Percentiles rank a stretch among this genome's conserved stretches.
Evolutionary conservation across 495 filamentous ascomycete species (phyloP).

Genomic region (Massariosphaeria phaeospora): DNA sequence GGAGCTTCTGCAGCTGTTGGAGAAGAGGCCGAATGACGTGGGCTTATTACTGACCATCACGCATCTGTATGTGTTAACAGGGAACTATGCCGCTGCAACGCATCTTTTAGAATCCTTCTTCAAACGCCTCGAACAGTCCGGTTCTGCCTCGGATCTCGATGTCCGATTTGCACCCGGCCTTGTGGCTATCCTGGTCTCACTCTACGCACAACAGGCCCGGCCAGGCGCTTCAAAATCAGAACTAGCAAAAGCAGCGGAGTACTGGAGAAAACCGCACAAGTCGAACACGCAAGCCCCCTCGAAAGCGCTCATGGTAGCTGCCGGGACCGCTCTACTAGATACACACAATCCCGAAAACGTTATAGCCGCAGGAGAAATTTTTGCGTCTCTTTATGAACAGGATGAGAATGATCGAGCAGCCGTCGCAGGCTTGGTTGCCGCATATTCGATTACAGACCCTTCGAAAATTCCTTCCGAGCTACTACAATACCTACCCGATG

Average conservation of each 20-base stretch:
- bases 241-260: slow-evolving; percentile 72
- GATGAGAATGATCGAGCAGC: slow-evolving; percentile 61
- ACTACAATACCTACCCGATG: slow-evolving; percentile 58
- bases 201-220: slow-evolving; percentile 78
- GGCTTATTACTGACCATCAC: slow-evolving; percentile 78
- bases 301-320: slow-evolving; percentile 65
- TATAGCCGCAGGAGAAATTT: slow-evolving; percentile 64
- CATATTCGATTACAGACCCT: slow-evolving; percentile 65
- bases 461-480: slow-evolving; percentile 53
- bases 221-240: slow-evolving; percentile 63
- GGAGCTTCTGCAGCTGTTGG: slow-evolving; percentile 65
- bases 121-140: slow-evolving; percentile 62
- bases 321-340: slow-evolving; percentile 71
- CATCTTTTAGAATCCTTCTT: slow-evolving; percentile 69
- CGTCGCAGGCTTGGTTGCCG: slow-evolving; percentile 76
- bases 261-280: slow-evolving; percentile 56
- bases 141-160: slow-evolving; percentile 55
- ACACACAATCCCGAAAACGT: slow-evolving; percentile 65
- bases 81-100: slow-evolving; percentile 73
- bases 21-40: slow-evolving; percentile 72
- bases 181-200: slow-evolving; percentile 71
- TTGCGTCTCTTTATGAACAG: slow-evolving; percentile 58
- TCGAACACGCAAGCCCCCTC: slow-evolving; percentile 40
- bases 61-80: slow-evolving; percentile 71
- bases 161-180: slow-evolving; percentile 82